Base-by-base conservation (phyloP, 192 early-diverging fungal species). In the Backusella australiensis region DNA sequence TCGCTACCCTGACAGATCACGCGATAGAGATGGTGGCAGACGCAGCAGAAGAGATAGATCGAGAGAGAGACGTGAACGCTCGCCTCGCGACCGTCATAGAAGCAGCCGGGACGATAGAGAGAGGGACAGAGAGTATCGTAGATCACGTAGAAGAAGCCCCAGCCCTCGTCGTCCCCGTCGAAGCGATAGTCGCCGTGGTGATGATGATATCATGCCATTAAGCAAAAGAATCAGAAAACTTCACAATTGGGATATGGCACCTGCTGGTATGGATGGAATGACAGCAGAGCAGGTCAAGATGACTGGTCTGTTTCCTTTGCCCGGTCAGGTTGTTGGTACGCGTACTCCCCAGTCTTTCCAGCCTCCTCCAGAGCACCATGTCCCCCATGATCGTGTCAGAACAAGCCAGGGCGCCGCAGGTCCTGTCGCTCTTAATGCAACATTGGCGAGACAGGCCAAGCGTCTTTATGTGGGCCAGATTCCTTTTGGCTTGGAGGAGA, bases 401-500 rank as follows among this genome's bases (percentile, higher is more conserved):
- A 80, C 78, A 53, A 75, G 81, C 65, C 83, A 84, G 73, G 80
- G 86, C 49, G 82, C 86, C 1, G 79, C 84, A 15, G 85, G 85
- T 17, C 80, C 85, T 4, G 87, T 84, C 23, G 88, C 89, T n/a
- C 77, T 82, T 1, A 88, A 85, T 49, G 85, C 89, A 17, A 88
- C 84, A 23, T 38, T 92, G n/a, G 87, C 89, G 34, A 79, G 94
- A 66, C 96, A 97, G 84, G 89, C 94, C 26, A 86, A 93, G 70
- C 90, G 96, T 34, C 80, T 98, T n/a, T 98, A 98, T 76, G 92
- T 96, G 53, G 97, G 97, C 46, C 94, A 96, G 72, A 94, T 98
- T 52, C 96, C 96, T 12, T 83, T 81, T 72, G 91, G 86, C 19
- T 85, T 92, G 67, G 85, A 88, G 35, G 95, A 98, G 89, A 85